Evolutionary conservation across 805 yeast species (phyloP), one percentile per base, ranked within the genome.

Genomic region (Aciculoconidium aculeatum): DNA sequence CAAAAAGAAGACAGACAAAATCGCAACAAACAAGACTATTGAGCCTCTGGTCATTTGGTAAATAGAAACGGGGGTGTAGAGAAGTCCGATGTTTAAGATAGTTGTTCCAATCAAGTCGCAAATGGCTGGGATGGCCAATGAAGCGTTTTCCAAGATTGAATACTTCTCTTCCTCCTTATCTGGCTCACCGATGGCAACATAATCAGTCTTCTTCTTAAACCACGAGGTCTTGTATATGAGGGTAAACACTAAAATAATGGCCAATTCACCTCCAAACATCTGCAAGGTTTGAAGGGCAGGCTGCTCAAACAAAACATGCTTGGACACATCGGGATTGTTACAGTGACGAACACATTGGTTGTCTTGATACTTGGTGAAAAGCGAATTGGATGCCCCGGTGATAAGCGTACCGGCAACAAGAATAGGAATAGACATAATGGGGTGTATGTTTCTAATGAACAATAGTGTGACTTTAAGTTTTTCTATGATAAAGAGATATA

Each of bases 1-100:
- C 39, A 83, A 65, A 45, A 81, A 80, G 1, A 77, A 15, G 21
- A 78, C 78, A 13, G 85, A 76, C 45, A 81, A 67, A 10, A 76
- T 52, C 1, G 88, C 94, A 14, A 82, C 94, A 55, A 80, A 81
- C 23, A 83, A 55, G 23, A 83, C 83, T 23, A 81, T 58, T 0
- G 86, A 72, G 3, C 94, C 92, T 40, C 94, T 62, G n/a, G 81
- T 77, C 94, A 83, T 83, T 51, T 83, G 94, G 52, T 81, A 83
- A 28, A 82, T 70, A 1, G 87, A 79, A 6, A 82, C 92, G 0
- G 92, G 90, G 1, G 78, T 76, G 52, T 75, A 77, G 14, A 80
- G 51, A 36, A 83, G 61, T 0, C 92, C 92, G n/a, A 81, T 50
- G 43, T 82, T 79, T 75, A 82, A 67, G 40, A 83, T 54, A 0